These are phyloP conservation scores for Aspergillus flavus DNA, from an alignment of 2,329 filamentous ascomycete genomes.

Conservation along the genomic window DNA sequence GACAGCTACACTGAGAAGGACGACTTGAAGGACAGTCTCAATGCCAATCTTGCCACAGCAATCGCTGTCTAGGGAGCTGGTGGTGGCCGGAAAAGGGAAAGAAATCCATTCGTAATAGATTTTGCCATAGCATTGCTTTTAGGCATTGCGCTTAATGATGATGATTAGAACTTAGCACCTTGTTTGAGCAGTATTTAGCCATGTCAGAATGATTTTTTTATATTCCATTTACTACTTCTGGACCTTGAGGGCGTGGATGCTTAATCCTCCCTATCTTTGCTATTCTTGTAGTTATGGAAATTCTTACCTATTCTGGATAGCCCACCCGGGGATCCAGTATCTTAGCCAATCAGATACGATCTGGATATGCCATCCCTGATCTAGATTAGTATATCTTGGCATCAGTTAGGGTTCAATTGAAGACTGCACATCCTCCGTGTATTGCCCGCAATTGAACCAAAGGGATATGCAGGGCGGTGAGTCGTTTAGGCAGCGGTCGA, in stretches of 20 bases:
- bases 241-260: background rate
- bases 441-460: background rate
- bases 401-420: background rate
- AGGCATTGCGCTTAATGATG: background rate
- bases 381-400: background rate
- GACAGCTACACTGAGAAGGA: conserved; percentile 6
- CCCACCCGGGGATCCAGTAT: background rate
- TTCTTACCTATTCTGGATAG: background rate
- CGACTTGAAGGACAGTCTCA: background rate
- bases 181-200: background rate
- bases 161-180: conserved; percentile 1
- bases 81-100: background rate
- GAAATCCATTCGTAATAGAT: background rate
- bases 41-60: background rate
- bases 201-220: conserved; percentile 1
- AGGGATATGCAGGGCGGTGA: background rate
- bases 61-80: background rate
- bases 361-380: background rate
- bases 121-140: background rate
- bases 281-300: background rate
- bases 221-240: background rate
- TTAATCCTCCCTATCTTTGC: background rate
- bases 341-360: background rate
- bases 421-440: background rate
- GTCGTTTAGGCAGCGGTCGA: too few species aligned